Evolutionary conservation across 2,329 filamentous ascomycete genomes (phyloP).

Genomic region (Penicillium brevicompactum): DNA sequence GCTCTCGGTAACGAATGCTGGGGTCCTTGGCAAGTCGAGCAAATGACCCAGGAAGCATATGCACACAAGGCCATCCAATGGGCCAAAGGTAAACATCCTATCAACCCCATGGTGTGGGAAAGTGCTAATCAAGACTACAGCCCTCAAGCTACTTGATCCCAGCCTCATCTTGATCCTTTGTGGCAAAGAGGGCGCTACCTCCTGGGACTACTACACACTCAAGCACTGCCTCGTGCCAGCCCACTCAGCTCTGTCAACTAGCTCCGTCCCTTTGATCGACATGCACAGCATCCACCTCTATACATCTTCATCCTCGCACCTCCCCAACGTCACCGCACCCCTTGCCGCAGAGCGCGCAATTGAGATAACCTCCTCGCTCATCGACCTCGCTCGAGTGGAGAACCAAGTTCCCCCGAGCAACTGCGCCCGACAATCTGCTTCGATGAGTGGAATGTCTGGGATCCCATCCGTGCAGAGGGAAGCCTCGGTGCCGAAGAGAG

Average conservation of each 20-base stretch:
- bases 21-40: conserved; percentile 62
- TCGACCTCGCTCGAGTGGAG: conserved; percentile 73
- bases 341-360: conserved; percentile 73
- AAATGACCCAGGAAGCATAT: conserved; percentile 62
- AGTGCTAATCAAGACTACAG: conserved; percentile 20
- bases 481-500: conserved; percentile 71
- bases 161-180: conserved; percentile 71
- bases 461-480: conserved; percentile 70
- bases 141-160: conserved; percentile 58
- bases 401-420: conserved; percentile 59
- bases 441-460: conserved; percentile 86
- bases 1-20: conserved; percentile 74
- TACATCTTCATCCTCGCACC: conserved; percentile 61
- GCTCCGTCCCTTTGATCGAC: conserved; percentile 59
- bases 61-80: conserved; percentile 61
- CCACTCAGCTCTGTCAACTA: conserved; percentile 45
- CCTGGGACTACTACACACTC: conserved; percentile 74
- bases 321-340: conserved; percentile 64
- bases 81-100: conserved; percentile 52
- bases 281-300: conserved; percentile 84
- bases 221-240: conserved; percentile 64
- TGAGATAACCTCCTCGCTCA: conserved; percentile 67
- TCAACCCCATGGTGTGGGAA: neutral
- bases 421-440: conserved; percentile 73
- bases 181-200: conserved; percentile 67